Conservation (phyloP, 306 rosid genomes). For the Astragalus membranaceus region DNA sequence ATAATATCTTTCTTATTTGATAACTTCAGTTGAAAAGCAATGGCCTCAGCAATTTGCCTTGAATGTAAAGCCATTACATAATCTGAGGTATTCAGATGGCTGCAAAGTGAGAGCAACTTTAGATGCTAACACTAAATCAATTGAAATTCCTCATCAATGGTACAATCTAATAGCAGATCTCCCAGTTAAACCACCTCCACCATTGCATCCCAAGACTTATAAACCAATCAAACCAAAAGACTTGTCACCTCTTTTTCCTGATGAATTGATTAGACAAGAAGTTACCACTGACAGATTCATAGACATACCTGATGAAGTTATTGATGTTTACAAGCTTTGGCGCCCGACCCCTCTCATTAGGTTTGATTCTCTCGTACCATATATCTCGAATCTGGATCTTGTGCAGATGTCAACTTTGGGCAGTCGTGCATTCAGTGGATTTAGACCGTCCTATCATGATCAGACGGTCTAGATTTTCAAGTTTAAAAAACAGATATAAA, state of each 20-base stretch:
- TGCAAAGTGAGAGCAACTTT: constrained; percentile 56
- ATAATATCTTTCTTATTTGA: neutral
- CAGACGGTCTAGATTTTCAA: no score
- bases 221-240: constrained; percentile 81
- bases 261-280: constrained; percentile 79
- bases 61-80: constrained; percentile 34
- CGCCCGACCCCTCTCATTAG: constrained; percentile 96
- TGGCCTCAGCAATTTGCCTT: constrained; percentile 39
- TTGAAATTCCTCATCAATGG: constrained; percentile 72
- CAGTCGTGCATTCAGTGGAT: no score
- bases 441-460: no score
- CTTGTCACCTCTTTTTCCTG: constrained; percentile 67
- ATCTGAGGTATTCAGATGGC: constrained; percentile 38
- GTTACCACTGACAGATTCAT: constrained; percentile 55
- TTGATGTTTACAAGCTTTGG: constrained; percentile 80
- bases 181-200: constrained; percentile 83
- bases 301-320: constrained; percentile 78
- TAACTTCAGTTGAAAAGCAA: constrained; percentile 41
- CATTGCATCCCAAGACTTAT: constrained; percentile 66
- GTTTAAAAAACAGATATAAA: no score
- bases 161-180: constrained; percentile 88
- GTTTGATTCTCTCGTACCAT: constrained; percentile 24
- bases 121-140: constrained; percentile 26
- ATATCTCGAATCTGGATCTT: neutral
- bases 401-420: no score